Base-by-base conservation (phyloP, 306 rosid species). In the Acacia confusa region DNA sequence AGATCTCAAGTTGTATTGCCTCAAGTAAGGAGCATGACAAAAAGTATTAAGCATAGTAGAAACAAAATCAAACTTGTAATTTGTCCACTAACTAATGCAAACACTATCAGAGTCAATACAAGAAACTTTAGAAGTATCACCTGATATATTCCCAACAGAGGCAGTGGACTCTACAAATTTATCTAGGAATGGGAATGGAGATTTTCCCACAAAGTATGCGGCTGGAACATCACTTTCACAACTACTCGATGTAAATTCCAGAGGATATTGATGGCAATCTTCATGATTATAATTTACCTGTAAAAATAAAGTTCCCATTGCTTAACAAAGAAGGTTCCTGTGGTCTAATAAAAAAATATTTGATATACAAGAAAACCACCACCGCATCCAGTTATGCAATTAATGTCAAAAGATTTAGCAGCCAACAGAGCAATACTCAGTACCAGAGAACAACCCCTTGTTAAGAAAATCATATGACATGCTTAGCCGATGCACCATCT, bases 141-240 rank as follows among this genome's bases (percentile, higher is more conserved):
- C 99, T 90, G 91, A 82, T 74, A 89, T 85, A 78, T 84, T 90
- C 75, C 97, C 97, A 17, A 85, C 79, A 53, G 97, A 83, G 41
- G 90, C 94, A 81, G 89, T 85, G 11, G 89, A 91, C 78, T 89
- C 87, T 74, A 91, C 88, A 87, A 92, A 95, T 66, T 79, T 78
- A 76, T 95, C 97, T 81, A 95, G 81, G 85, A 81, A 87, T 61
- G 95, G 95, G 79, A 92, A 89, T 68, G 99, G 97, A 60, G 99
- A 95, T 75, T 83, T 91, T 45, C 95, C 97, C 82, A 85, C 76
- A 43, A 89, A 87, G 89, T 86, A 95, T 24, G 97, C 76, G 41
- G 89, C 58, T 74, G 97, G 86, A 88, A 79, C 74, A 72, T 89
- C 91, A 64, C 80, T 86, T 76, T 79, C 65, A 79, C 86, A 80